Evolutionary conservation across 345 rosid genomes (phyloP).

Genomic region (Syzygium grande): DNA sequence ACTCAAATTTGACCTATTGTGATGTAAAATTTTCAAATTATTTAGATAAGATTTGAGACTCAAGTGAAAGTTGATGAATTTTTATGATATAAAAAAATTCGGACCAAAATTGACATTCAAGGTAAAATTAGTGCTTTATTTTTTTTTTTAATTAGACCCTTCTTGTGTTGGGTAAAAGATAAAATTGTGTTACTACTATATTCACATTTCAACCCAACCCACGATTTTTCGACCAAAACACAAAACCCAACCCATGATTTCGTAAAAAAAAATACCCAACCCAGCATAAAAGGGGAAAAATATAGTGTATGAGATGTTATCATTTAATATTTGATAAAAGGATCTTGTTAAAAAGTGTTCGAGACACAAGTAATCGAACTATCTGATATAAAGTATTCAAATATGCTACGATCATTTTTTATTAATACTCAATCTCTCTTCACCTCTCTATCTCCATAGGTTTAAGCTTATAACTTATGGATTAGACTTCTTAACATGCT

Average conservation of each 20-base stretch:
- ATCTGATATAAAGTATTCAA: not conserved
- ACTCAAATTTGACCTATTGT: no score
- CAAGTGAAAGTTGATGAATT: no score
- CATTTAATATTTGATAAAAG: not conserved
- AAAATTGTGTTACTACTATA: not conserved
- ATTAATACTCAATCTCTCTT: rapidly evolving
- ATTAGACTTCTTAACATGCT: rapidly evolving
- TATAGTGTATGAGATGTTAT: not conserved
- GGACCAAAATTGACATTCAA: no score
- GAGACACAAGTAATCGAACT: not conserved
- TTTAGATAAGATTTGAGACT: no score
- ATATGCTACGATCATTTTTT: rapidly evolving
- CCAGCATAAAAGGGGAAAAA: not conserved
- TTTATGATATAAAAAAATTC: no score
- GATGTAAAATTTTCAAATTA: no score
- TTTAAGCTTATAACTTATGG: not conserved
- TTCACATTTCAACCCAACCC: not conserved
- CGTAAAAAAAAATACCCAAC: not conserved
- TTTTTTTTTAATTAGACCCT: not conserved
- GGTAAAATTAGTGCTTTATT: no score
- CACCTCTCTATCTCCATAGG: not conserved
- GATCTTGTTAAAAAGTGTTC: not conserved
- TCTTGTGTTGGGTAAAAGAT: rapidly evolving
- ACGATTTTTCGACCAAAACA: no score
- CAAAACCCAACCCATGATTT: no score